Percentiles rank a stretch among this genome's conserved stretches.
phyloP scores from a whole-genome alignment of 1,284 basidiomycete genomes.

The Moesziomyces antarcticus region DNA sequence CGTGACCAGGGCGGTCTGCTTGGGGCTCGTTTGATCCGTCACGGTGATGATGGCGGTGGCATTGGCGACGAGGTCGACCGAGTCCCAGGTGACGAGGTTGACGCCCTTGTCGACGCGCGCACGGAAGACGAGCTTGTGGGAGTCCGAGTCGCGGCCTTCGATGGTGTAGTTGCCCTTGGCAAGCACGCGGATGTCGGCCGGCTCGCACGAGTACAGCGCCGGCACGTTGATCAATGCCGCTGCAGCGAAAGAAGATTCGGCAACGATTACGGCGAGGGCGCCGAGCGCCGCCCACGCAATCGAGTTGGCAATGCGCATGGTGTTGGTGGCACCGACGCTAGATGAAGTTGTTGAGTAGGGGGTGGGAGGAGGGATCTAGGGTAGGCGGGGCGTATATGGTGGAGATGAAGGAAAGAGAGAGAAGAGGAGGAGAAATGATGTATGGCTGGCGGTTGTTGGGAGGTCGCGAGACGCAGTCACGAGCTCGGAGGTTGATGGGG shows the following conservation, averaged over 20 bases:
- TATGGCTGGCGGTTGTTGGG: too few relatives aligned
- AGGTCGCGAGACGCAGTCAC: too few relatives aligned
- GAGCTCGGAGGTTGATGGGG: too few relatives aligned
- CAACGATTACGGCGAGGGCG: neutral
- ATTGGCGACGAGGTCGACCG: conserved; percentile 23
- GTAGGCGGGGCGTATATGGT: too few relatives aligned
- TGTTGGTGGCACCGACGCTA: too few relatives aligned
- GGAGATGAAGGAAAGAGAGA: too few relatives aligned
- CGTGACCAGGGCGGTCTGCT: conserved; percentile 3
- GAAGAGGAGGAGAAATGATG: too few relatives aligned
- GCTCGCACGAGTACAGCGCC: conserved; percentile 31
- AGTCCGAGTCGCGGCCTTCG: conserved; percentile 18
- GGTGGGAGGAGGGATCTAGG: too few relatives aligned
- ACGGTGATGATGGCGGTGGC: conserved; percentile 23
- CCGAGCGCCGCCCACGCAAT: neutral
- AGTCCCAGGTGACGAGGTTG: conserved; percentile 20
- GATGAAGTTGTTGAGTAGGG: too few relatives aligned
- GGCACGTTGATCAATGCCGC: conserved; percentile 15
- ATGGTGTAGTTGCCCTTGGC: conserved; percentile 41
- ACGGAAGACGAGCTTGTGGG: conserved; percentile 33
- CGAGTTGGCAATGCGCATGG: neutral
- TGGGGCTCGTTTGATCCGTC: conserved; percentile 17
- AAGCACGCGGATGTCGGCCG: conserved; percentile 20
- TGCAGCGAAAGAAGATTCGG: neutral
- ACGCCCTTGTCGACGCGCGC: conserved; percentile 7